These are phyloP conservation scores for Ascochyta fabae DNA, from an alignment of 2,329 filamentous ascomycete species.

Conservation along the genomic window DNA sequence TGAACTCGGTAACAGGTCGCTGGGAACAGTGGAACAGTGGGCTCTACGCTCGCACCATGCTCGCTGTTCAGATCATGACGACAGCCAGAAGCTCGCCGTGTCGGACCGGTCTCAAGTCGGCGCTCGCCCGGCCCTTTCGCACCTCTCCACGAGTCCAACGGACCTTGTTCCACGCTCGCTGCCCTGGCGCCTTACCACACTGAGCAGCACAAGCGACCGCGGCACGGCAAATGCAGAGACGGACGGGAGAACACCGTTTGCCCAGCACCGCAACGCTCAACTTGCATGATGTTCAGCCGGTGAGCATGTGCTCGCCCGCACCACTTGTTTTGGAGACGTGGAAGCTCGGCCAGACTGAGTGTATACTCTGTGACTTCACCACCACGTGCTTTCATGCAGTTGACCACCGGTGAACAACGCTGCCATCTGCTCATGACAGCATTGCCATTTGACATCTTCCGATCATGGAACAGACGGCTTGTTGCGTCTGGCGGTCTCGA, in stretches of 20 bases:
- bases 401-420: slow-evolving; percentile 5
- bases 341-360: slow-evolving; percentile 1
- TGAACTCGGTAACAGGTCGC: slow-evolving; percentile 34
- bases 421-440: slow-evolving; percentile 1
- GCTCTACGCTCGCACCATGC: slow-evolving; percentile 15
- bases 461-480: slow-evolving; percentile 15
- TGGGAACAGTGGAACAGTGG: slow-evolving; percentile 33
- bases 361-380: slow-evolving; percentile 6
- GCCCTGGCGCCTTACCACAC: background rate
- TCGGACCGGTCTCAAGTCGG: slow-evolving; percentile 33
- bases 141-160: slow-evolving; percentile 1
- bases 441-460: background rate
- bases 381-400: background rate
- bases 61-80: slow-evolving; percentile 42
- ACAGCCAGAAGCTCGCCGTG: slow-evolving; percentile 23
- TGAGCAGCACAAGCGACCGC: slow-evolving; percentile 19
- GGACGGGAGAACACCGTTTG: slow-evolving; percentile 37
- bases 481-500: slow-evolving; percentile 27
- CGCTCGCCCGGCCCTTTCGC: slow-evolving; percentile 20
- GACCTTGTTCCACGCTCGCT: slow-evolving; percentile 15
- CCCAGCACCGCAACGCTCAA: slow-evolving; percentile 27
- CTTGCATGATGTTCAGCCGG: slow-evolving; percentile 34
- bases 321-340: background rate
- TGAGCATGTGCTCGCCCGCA: slow-evolving; percentile 27
- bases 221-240: slow-evolving; percentile 38